Evolutionary conservation across 352 stramenopile species (phyloP), one percentile per base, ranked within the genome.

Genomic region (Globisporangium uncinulatum): DNA sequence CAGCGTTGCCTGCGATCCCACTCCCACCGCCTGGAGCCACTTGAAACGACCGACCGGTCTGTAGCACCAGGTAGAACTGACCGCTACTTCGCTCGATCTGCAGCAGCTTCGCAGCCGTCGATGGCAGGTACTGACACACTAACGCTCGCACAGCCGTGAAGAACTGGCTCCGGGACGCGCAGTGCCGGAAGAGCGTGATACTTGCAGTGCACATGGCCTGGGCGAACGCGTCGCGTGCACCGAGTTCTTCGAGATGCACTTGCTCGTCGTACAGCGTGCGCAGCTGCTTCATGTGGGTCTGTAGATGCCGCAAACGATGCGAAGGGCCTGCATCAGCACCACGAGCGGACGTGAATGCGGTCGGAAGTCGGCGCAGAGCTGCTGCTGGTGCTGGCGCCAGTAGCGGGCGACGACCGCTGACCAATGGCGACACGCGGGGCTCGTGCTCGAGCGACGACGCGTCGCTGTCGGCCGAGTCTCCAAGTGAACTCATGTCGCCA

Each of bases 241-340:
- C 64, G 14, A 78, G 64, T 41, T 81, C 64, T 55, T 85, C 72
- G n/a, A 72, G 70, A 42, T 75, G 71, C 45, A 77, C 59, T 37
- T 82, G 67, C 42, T 77, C 54, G 0, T 68, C 66, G 58, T 82
- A 82, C 6, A 82, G 68, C 51, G 68, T 61, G 42, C 75, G 63
- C 14, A 83, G 70, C 31, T 83, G 70, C 51, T 80, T 70, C 62
- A 79, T 76, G 54, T 85, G 71, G n/a, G 49, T 70, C 57, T 76
- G 63, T 14, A 81, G 62, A 41, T 76, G 67, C 58, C 75, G 65
- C 17, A 83, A 52, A 0, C 72, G 67, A 29, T 73, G 32, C n/a
- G 51, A 39, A 14, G 52, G 34, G 15, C 51, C 54, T 6, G 51
- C 7, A 19, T 13, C 7, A 14, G 19, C 43, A 4, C 13, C 19